Conservation (phyloP, 208 protist genomes). For the Phytomonas sp. region DNA sequence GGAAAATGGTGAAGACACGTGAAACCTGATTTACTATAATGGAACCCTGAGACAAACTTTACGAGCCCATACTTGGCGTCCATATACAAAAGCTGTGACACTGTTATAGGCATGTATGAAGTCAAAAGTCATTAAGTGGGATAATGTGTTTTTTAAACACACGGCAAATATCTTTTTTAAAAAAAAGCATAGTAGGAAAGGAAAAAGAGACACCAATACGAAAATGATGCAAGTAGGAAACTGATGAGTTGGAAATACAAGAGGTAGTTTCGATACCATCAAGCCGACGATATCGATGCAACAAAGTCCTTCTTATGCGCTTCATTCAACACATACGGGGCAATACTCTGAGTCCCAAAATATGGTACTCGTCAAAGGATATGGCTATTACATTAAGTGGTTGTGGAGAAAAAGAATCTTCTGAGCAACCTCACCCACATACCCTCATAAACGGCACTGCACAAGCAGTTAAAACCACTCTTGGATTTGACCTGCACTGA, state of each 20-base stretch:
- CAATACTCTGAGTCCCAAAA: too few species aligned
- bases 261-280: not conserved
- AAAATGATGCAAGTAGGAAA: conserved; percentile 1
- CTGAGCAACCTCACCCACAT: not conserved
- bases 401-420: not conserved
- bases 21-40: not conserved
- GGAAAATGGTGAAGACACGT: not conserved
- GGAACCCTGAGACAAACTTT: not conserved
- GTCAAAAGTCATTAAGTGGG: not conserved
- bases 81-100: not conserved
- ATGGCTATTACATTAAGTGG: not conserved
- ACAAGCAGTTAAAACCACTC: not conserved
- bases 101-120: not conserved
- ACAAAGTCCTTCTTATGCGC: not conserved
- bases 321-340: too few species aligned
- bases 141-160: not conserved
- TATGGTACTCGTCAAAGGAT: too few species aligned
- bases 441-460: not conserved
- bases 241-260: not conserved
- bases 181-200: not conserved
- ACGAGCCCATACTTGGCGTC: not conserved
- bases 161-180: not conserved
- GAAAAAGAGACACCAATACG: not conserved
- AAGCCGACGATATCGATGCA: not conserved
- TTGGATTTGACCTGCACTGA: not conserved